Base-by-base conservation (phyloP, 192 early-diverging fungal species). In the Coemansia guatemalensis region DNA sequence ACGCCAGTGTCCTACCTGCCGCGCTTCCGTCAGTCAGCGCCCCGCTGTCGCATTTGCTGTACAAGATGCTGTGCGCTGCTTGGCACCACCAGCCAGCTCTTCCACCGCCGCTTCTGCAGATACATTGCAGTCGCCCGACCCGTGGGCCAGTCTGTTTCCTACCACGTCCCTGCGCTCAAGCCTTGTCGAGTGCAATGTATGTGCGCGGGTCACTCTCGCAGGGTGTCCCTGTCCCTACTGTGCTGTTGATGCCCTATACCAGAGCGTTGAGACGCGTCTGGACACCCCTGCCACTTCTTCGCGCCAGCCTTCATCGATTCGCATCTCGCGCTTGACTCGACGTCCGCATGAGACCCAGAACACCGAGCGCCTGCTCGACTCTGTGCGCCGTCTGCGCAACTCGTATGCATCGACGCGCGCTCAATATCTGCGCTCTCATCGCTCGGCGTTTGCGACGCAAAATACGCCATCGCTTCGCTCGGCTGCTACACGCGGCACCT, bases 1-100 rank as follows among this genome's bases (percentile, higher is more conserved):
- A 49, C 63, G 56, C 30, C 59, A 65, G 29, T 82, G 81, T 27
- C 81, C 81, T 17, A 59, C 63, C 14, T 82, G 81, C 39, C 67
- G 81, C 5, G 59, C 67, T 5, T 27, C 53, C 0, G 74, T 82
- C 27, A 12, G 11, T 8, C 48, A 68, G 22, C 74, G 68, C 8
- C 81, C 81, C 0, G 53, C 64, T 4, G 39, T 56, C 2, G 63
- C 74, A 0, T 76, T 58, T 58, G 57, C 60, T 17, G 22, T 76
- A 9, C 71, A 70, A 22, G 68, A 75, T 39, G 58, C 69, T 12
- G 33, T 73, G 11, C 53, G 48, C 49, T 56, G 64, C 29, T 21
- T 73, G 50, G 48, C n/a, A 33, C 44, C 54, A 18, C 20, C 21
- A 5, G 26, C 22, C 8, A 29, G 21, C 0, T 25, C 52, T 26